Evolutionary conservation across 129 eudicot genomes (phyloP).

Genomic region (Pseudognaphalium luteoalbum): DNA sequence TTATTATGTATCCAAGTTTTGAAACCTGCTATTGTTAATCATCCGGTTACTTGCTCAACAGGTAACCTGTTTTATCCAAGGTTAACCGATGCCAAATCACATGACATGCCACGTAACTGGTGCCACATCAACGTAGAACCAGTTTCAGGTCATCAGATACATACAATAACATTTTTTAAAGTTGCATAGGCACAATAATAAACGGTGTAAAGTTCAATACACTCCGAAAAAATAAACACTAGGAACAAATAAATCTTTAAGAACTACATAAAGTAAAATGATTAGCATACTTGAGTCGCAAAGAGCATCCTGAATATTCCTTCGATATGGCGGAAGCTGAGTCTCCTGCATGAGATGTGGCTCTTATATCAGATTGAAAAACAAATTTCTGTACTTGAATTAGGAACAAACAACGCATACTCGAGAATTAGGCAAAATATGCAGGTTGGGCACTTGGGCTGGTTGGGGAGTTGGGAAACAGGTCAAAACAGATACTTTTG

Average conservation of each 20-base stretch:
- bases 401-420: neutral
- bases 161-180: no score
- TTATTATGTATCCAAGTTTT: no score
- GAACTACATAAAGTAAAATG: neutral
- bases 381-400: slow-evolving; percentile 2
- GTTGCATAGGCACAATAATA: no score
- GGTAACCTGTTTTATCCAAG: no score
- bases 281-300: slow-evolving; percentile 88
- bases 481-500: neutral
- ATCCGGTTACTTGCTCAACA: no score
- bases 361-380: neutral
- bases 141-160: no score
- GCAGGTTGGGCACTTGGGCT: neutral
- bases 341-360: slow-evolving; percentile 73
- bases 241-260: neutral
- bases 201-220: no score
- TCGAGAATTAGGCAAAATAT: neutral
- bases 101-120: no score
- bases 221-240: no score
- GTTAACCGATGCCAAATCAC: no score
- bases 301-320: slow-evolving; percentile 80
- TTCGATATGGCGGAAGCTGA: slow-evolving; percentile 68
- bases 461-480: neutral
- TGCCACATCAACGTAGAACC: no score
- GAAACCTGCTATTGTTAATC: no score